A percentile compares a stretch with the other conserved stretches of the same genome.
Evolutionary conservation across 75 land plant species (phyloP).

Genomic region (Pinus albicaulis): DNA sequence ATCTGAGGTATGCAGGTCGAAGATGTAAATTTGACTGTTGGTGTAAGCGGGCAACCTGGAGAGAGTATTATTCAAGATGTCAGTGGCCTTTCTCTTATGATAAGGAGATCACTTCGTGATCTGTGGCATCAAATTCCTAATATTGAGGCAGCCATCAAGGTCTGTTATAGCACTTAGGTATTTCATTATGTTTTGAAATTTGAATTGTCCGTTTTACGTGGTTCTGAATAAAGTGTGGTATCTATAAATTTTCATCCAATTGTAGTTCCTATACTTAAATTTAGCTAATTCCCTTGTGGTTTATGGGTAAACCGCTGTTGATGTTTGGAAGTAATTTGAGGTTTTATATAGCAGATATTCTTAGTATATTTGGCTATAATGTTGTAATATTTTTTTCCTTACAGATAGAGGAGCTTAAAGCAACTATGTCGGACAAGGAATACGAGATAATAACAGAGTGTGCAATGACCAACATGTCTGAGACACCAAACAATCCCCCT

Average conservation of each 20-base stretch:
- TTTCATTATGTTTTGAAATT: conserved; percentile 1
- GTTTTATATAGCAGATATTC: background rate
- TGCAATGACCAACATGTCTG: conserved; percentile 76
- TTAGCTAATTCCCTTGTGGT: background rate
- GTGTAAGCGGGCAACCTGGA: conserved; percentile 55
- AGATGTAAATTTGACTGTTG: conserved; percentile 79
- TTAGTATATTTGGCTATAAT: background rate
- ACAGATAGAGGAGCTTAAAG: conserved; percentile 83
- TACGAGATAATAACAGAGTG: conserved; percentile 93
- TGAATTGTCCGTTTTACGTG: background rate
- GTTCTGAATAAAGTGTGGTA: background rate
- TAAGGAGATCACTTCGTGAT: conserved; percentile 84
- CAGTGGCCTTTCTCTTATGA: conserved; percentile 65
- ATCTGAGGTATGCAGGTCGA: conserved; percentile 48
- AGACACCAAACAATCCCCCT: conserved; percentile 65
- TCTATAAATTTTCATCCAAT: background rate
- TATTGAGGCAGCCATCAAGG: conserved; percentile 66
- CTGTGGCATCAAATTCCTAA: conserved; percentile 82
- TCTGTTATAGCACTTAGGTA: conserved; percentile 11
- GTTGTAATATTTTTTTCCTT: background rate
- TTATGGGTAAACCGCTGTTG: background rate
- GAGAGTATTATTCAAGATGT: conserved; percentile 85
- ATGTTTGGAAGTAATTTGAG: background rate
- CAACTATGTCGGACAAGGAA: conserved; percentile 82
- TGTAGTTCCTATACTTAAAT: background rate